Base-by-base conservation (phyloP, 169 alveolate genomes). In the Plasmodium ovale region DNA sequence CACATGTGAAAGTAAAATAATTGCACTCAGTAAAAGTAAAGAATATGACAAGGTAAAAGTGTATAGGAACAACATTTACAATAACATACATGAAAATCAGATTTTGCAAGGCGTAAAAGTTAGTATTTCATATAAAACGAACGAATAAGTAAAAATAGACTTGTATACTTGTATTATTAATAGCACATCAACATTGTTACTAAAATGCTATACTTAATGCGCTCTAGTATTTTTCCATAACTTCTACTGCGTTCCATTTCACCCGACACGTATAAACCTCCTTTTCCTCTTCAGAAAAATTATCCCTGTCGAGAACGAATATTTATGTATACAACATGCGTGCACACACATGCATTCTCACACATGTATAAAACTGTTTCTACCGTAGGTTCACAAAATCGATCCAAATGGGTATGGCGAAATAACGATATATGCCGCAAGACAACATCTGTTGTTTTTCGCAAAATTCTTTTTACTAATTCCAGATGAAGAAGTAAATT, bases 1-100 rank as follows among this genome's bases (percentile, higher is more conserved):
- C 44, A 68, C 58, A 58, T 82, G 90, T 82, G 90, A 82, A 82
- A 82, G 85, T 65, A 82, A 82, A 82, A 82, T 67, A 82, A 82
- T 82, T 39, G 19, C 84, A 25, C 82, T 82, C 25, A 67, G 27
- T 23, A 82, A 82, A 82, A 82, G 72, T 67, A 82, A 82, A 68
- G 84, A 82, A 56, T 82, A 82, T 65, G 90, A 82, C 54, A 68
- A 59, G 21, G 64, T 82, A 6, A 68, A 82, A 82, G 54, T 82
- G 5, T 82, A 67, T 59, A 82, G 54, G 42, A 59, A 44, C 23
- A 82, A 82, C 65, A 39, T 82, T 33, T 82, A 51, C 58, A 82
- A 82, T 56, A 44, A 31, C 71, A 51, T 82, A 67, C 39, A 67
- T 33, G 90, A 82, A 64, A 64, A 82, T 68, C 90, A 82, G 67